phyloP scores from a whole-genome alignment of 164 flowering plant genomes.

The Annona cherimola region DNA sequence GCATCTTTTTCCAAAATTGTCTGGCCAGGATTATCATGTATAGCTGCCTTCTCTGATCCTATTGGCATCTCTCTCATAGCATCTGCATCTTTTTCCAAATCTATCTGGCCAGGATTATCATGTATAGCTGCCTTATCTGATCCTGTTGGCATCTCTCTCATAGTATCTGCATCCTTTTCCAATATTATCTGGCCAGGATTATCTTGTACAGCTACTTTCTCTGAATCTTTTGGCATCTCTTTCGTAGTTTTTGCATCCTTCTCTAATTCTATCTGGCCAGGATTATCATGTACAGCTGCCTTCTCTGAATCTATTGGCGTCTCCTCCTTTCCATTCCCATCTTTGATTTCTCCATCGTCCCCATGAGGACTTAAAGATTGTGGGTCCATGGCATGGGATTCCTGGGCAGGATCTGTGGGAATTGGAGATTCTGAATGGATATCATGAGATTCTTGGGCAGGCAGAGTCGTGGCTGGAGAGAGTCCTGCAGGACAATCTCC shows the following conservation, averaged over 20 bases:
- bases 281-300: conserved; percentile 14
- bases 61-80: conserved; percentile 6
- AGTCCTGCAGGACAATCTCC: conserved; percentile 27
- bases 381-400: not conserved
- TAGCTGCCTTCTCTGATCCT: conserved; percentile 13
- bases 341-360: conserved; percentile 16
- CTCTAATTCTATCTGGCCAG: conserved; percentile 9
- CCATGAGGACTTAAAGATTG: conserved; percentile 11
- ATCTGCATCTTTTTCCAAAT: conserved; percentile 12
- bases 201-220: conserved; percentile 13
- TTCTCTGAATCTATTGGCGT: conserved; percentile 9
- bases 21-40: conserved; percentile 13
- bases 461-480: conserved; percentile 10
- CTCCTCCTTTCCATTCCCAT: conserved; percentile 1
- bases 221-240: conserved; percentile 9
- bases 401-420: conserved; percentile 8
- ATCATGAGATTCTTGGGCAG: conserved; percentile 11
- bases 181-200: conserved; percentile 11
- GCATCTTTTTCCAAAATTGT: conserved; percentile 11
- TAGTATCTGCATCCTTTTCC: conserved; percentile 4
- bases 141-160: conserved; percentile 7
- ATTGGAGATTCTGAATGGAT: conserved; percentile 9
- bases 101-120: conserved; percentile 9
- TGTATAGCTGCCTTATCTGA: not conserved
- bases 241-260: conserved; percentile 1